phyloP scores from a whole-genome alignment of 768 basidiomycete species.

The Gelatoporia subvermispora region DNA sequence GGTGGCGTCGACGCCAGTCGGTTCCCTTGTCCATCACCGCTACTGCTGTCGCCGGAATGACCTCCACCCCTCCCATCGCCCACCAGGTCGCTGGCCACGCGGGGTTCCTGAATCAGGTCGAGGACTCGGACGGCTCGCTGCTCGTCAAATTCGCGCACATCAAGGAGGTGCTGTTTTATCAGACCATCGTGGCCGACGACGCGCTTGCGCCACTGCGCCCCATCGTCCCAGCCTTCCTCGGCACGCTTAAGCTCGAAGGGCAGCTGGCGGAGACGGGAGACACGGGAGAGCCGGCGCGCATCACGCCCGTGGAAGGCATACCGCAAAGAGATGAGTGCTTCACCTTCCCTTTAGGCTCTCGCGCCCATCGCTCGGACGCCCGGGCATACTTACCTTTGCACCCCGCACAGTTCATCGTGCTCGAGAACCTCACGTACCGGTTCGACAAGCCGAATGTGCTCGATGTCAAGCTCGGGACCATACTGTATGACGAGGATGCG shows the following conservation, averaged over 20 bases:
- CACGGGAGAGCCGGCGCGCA: slow-evolving; percentile 16
- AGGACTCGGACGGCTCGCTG: slow-evolving; percentile 66
- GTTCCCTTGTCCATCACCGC: too few relatives aligned
- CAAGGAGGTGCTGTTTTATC: slow-evolving; percentile 70
- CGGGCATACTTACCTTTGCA: not conserved
- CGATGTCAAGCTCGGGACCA: slow-evolving; percentile 90
- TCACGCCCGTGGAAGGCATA: slow-evolving; percentile 17
- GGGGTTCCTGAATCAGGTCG: slow-evolving; percentile 46
- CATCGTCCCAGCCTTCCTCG: slow-evolving; percentile 74
- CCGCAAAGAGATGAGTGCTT: slow-evolving; percentile 42
- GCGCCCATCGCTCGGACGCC: not conserved
- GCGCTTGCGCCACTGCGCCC: slow-evolving; percentile 41
- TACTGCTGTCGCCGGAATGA: too few relatives aligned
- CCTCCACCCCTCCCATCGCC: slow-evolving; percentile 28
- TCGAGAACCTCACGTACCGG: slow-evolving; percentile 74
- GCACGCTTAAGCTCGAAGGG: slow-evolving; percentile 73
- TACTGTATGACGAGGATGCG: slow-evolving; percentile 67
- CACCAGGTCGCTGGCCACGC: slow-evolving; percentile 81
- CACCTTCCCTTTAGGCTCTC: not conserved
- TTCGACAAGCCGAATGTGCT: slow-evolving; percentile 83
- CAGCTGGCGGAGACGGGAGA: slow-evolving; percentile 34
- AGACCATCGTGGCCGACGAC: slow-evolving; percentile 39
- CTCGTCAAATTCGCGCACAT: slow-evolving; percentile 73
- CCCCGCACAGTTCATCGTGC: slow-evolving; percentile 60
- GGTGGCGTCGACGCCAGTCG: too few relatives aligned